Evolutionary conservation across 306 rosid species (phyloP), one percentile per base, ranked within the genome.

Genomic region (Fagus crenata): DNA sequence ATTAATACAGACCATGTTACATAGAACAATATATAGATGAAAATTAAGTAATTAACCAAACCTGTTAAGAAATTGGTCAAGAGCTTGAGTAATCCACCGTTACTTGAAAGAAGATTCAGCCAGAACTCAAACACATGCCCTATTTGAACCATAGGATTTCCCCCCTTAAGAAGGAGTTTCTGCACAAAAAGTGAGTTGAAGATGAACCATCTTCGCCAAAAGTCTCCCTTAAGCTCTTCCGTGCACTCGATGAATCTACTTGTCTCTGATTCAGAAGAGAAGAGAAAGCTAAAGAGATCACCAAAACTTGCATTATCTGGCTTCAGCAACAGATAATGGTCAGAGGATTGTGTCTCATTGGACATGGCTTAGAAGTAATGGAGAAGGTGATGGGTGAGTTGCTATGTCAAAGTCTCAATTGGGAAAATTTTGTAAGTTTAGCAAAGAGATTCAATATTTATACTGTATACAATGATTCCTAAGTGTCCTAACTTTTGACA

Each of bases 101-200:
- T 86, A 71, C 33, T 0, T 58, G 87, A 64, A 40, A 83, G 28
- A 54, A 86, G 72, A 68, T 86, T 86, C 13, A 86, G 85, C 28
- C 49, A 63, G 4, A 22, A 31, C 17, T 69, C 40, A 1, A 86
- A 13, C 15, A 74, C 7, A 1, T 32, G 13, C 12, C 84, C 87
- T 8, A 77, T n/a, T 40, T 49, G 31, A 7, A 75, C 71, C 72
- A 86, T 72, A 22, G 81, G 82, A 0, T 43, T 17, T 49, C 72
- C 65, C 33, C 18, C 7, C 6, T 18, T 3, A 18, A 83, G 74
- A 11, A 86, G 68, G 41, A 43, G 11, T 72, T 75, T 59, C 54
- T 86, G 89, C 17, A 37, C 8, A 53, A 83, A 22, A 4, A 77
- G 67, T 33, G 87, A 86, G 71, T 74, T 14, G 85, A 81, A 61